phyloP scores from a whole-genome alignment of 306 rosid species.

The Geum urbanum region DNA sequence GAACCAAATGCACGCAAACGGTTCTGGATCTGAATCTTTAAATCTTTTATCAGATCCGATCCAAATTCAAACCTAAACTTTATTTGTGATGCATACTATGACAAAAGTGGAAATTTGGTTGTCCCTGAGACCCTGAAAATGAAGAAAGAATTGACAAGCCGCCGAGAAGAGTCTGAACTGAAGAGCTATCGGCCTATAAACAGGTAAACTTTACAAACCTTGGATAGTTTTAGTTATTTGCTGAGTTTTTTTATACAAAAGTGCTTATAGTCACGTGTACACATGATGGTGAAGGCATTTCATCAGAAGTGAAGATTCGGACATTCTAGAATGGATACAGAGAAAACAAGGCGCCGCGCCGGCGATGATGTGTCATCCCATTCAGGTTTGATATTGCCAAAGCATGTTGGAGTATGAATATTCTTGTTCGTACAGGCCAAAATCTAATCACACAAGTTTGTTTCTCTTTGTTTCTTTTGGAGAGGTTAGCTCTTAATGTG shows the following conservation, averaged over 20 bases:
- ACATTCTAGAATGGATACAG: constrained; percentile 69
- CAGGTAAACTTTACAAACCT: constrained; percentile 39
- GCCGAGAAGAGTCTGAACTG: constrained; percentile 46
- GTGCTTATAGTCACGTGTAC: constrained; percentile 16
- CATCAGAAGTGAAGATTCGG: constrained; percentile 55
- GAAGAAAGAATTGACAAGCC: constrained; percentile 46
- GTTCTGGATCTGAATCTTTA: too few relatives aligned
- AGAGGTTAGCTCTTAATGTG: too few relatives aligned
- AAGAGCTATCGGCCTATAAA: constrained; percentile 63
- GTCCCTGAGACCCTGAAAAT: constrained; percentile 63
- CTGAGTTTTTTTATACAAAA: constrained; percentile 10
- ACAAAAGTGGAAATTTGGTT: constrained; percentile 40
- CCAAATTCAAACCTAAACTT: constrained; percentile 18
- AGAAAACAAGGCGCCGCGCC: constrained; percentile 43
- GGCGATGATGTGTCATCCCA: too few relatives aligned
- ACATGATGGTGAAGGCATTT: constrained; percentile 54
- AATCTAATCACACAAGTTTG: neutral
- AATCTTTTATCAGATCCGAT: too few relatives aligned
- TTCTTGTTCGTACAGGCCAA: neutral
- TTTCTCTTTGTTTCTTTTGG: neutral
- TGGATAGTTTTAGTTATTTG: neutral
- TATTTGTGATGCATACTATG: constrained; percentile 50
- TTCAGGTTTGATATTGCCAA: neutral
- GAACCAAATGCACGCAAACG: too few relatives aligned
- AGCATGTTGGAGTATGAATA: neutral